Evolutionary conservation across 495 filamentous ascomycete genomes (phyloP), one percentile per base, ranked within the genome.

Genomic region (Poronia punctata): DNA sequence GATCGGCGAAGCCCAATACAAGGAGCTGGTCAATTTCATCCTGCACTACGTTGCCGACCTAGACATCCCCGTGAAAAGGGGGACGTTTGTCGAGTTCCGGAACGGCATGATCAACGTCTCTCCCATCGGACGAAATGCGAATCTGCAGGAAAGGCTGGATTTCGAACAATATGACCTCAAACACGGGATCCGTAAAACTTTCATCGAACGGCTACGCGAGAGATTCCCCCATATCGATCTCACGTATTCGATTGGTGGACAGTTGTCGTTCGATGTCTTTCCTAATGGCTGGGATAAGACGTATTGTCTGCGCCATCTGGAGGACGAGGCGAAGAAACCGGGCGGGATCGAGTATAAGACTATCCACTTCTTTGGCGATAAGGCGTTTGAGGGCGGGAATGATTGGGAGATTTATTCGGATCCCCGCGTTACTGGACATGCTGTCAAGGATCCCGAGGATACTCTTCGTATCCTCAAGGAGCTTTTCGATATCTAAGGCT

Each of bases 201-300:
- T 98, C 46, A 79, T 98, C 16, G 74, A 70, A 40, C 76, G 70
- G 44, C 63, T 98, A 47, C 79, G 76, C 64, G 82, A 86, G 67
- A 74, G 82, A 52, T 96, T 98, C 64, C 70, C 78, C 3, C 78
- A 95, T 56, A 69, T 83, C 38, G 87, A 86, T 17, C 66, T 98
- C 38, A 97, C 86, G 82, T 95, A 80, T 70, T 89, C 86, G 31
- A 88, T 98, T 52, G 92, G 92, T 49, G 92, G 92, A 27, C 86
- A 96, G 54, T 94, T 98, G 58, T 95, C 86, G 41, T 98, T 98
- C 68, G 92, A 98, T 58, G 87, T 96, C 46, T 98, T 98, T 74
- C 92, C 92, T 36, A 79, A 67, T 2, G 92, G 92, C 50, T 98
- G 92, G 92, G 90, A 98, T 66, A 98, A 97, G 76, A 93, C 84